Evolutionary conservation across 2,329 filamentous ascomycete genomes (phyloP), one percentile per base, ranked within the genome.

Genomic region (Fusarium sp.): DNA sequence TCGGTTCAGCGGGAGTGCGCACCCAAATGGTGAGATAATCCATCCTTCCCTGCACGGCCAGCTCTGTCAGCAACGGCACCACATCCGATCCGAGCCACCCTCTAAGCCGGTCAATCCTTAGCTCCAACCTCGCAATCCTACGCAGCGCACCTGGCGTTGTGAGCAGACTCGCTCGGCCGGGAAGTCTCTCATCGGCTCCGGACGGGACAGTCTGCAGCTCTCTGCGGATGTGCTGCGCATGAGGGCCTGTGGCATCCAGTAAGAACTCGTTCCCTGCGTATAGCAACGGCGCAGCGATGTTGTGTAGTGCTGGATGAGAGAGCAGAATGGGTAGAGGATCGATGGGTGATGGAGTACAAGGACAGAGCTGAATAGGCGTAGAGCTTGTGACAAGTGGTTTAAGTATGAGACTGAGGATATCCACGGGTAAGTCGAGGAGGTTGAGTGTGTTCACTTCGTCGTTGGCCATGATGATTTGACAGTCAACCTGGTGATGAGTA

Each of bases 351-450:
- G 52, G 48, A 10, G 71, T 60, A 53, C 77, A 79, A 23, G 76
- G 74, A 31, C 78, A 79, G 21, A 79, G 67, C 7, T 66, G 46
- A 42, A 79, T 75, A 14, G 61, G 56, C 4, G 55, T 44, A 12
- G 63, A 58, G 14, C 74, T 69, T 16, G 67, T 76, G 42, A 80
- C 66, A 19, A 79, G 75, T 8, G 75, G 76, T 7, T 58, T 56
- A 6, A 79, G 67, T 41, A 80, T 77, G 46, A 78, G 69, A 41
- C 71, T 69, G 43, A 80, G 61, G 16, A 80, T 66, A 46, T 80
- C 78, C 60, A 79, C 68, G 5, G 78, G 78, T 4, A 80, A 73
- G 37, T 80, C 78, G 7, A 80, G 74, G 8, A 80, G 58, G 49
- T 78, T 74, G 39, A 77, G 63, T 30, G n/a, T 60, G 43, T 60